Percentiles rank a stretch among this genome's conserved stretches.
These are phyloP conservation scores for Arctium minus DNA, from an alignment of 129 eudicot genomes.

Conservation along the genomic window DNA sequence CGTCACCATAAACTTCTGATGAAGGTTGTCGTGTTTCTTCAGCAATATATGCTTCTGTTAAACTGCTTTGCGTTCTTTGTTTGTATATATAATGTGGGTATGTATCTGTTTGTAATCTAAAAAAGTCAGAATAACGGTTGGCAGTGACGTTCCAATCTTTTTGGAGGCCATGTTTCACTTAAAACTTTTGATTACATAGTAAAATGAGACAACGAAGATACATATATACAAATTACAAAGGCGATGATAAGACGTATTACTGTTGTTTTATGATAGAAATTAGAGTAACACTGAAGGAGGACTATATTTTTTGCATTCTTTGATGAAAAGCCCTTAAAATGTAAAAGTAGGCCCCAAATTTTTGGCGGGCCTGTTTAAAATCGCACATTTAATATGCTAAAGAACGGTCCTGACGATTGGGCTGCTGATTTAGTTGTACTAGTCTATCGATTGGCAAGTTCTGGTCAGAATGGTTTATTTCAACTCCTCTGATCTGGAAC, in stretches of 20 bases:
- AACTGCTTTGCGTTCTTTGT: constrained; percentile 6
- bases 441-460: constrained; percentile 20
- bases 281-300: no score
- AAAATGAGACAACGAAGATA: no score
- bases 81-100: background rate
- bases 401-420: background rate
- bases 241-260: no score
- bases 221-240: no score
- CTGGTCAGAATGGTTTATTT: constrained; percentile 36
- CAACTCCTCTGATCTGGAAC: constrained; percentile 47
- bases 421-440: constrained; percentile 22
- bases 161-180: no score
- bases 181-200: no score
- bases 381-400: no score
- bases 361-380: no score
- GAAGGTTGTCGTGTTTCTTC: background rate
- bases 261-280: no score
- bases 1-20: background rate
- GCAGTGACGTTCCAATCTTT: background rate
- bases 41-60: constrained; percentile 9
- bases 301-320: no score
- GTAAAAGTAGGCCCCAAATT: no score
- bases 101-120: constrained; percentile 27
- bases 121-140: constrained; percentile 19
- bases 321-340: no score